Evolutionary conservation across 805 yeast genomes (phyloP).

Genomic region (Starmerella kuoi): DNA sequence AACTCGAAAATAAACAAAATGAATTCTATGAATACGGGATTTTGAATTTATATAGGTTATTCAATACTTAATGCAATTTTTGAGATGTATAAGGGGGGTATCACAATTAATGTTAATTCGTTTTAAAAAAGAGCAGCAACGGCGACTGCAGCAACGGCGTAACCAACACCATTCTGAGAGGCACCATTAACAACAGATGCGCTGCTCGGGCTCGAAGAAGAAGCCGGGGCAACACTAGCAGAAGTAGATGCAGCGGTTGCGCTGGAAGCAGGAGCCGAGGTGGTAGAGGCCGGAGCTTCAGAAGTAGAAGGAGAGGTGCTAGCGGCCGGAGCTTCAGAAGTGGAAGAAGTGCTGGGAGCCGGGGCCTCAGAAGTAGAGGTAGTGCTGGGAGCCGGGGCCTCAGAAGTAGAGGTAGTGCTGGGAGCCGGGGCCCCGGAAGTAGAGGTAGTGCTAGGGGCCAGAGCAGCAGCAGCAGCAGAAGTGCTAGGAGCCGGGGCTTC

Average conservation of each 20-base stretch:
- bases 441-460: constrained; percentile 9
- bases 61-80: too few species aligned
- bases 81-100: too few species aligned
- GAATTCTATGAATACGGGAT: too few species aligned
- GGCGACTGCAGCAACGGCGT: constrained; percentile 17
- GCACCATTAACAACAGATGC: constrained; percentile 15
- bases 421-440: constrained; percentile 9
- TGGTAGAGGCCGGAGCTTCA: constrained; percentile 1
- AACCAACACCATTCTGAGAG: constrained; percentile 7
- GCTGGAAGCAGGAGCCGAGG: constrained; percentile 1
- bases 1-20: too few species aligned
- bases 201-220: too few species aligned
- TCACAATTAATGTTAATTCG: background rate
- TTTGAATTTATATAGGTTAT: too few species aligned
- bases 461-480: constrained; percentile 4
- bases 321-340: constrained; percentile 3
- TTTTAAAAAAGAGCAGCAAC: constrained; percentile 17
- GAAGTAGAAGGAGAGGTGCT: too few species aligned
- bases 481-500: constrained; percentile 7
- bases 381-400: constrained; percentile 2
- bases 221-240: too few species aligned
- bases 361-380: constrained; percentile 8
- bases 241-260: too few species aligned
- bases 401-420: constrained; percentile 1
- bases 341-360: constrained; percentile 5